Conservation (phyloP, 148 eudicot species). For the Spergularia marina region DNA sequence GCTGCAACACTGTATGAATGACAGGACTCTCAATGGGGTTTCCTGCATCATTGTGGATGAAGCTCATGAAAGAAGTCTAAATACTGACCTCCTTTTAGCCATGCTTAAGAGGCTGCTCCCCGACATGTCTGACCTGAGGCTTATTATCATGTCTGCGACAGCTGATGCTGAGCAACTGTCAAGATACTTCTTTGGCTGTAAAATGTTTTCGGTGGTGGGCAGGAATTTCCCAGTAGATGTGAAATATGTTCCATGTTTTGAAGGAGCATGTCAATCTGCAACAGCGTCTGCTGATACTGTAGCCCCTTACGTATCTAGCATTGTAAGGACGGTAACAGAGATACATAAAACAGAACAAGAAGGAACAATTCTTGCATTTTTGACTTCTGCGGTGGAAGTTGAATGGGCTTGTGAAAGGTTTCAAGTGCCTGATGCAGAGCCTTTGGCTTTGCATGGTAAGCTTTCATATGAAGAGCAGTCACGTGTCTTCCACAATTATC, state of each 20-base stretch:
- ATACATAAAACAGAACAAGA: conserved; percentile 64
- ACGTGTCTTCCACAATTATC: conserved; percentile 56
- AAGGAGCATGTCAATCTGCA: conserved; percentile 27
- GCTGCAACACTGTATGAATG: conserved; percentile 78
- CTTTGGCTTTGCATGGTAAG: conserved; percentile 83
- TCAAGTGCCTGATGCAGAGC: conserved; percentile 36
- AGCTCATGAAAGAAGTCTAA: conserved; percentile 95
- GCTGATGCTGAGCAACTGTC: conserved; percentile 81
- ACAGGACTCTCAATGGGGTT: conserved; percentile 49
- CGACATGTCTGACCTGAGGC: conserved; percentile 69
- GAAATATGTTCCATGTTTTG: conserved; percentile 57
- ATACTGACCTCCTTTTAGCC: conserved; percentile 87
- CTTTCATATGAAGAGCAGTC: conserved; percentile 72
- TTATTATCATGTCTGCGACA: conserved; percentile 95
- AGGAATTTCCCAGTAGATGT: conserved; percentile 85
- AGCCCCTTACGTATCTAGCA: conserved; percentile 56
- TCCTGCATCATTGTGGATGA: conserved; percentile 92
- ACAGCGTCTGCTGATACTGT: conserved; percentile 26
- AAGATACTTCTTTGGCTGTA: conserved; percentile 71
- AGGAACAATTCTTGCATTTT: conserved; percentile 85
- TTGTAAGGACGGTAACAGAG: conserved; percentile 59
- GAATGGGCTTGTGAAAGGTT: conserved; percentile 92
- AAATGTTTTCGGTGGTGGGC: conserved; percentile 59
- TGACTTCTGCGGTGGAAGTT: conserved; percentile 87
- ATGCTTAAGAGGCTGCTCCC: conserved; percentile 64